Conservation (phyloP, 805 yeast species). For the Myxozyma vanderwaltii region DNA sequence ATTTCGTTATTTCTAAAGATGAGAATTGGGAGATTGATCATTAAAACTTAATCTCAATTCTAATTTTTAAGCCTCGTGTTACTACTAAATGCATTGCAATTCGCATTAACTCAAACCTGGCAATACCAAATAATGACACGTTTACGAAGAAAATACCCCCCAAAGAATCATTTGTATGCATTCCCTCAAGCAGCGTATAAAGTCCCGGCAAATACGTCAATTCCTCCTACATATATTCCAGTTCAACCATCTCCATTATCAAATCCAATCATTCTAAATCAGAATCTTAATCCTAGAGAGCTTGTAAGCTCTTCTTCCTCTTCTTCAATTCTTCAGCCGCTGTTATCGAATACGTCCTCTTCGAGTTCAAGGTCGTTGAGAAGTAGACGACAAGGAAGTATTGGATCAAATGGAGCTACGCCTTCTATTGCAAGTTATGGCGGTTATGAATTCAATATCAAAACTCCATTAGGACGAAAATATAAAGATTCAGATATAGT, state of each 20-base stretch:
- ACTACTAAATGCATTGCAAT: too few relatives aligned
- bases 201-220: constrained; percentile 6
- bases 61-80: too few relatives aligned
- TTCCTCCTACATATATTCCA: constrained; percentile 1
- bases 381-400: constrained; percentile 6
- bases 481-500: not conserved
- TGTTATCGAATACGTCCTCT: constrained; percentile 16
- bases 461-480: not conserved
- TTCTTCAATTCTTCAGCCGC: constrained; percentile 12
- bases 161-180: constrained; percentile 2
- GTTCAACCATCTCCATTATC: not conserved
- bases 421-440: not conserved
- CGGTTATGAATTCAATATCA: not conserved
- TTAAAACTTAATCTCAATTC: too few relatives aligned
- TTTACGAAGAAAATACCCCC: constrained; percentile 24
- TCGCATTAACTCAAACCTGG: too few relatives aligned
- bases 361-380: constrained; percentile 4
- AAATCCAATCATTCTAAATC: not conserved
- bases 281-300: not conserved
- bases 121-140: constrained; percentile 11
- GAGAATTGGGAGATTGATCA: too few relatives aligned
- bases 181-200: constrained; percentile 15
- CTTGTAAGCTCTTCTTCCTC: not conserved
- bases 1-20: too few relatives aligned
- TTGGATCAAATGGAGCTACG: constrained; percentile 5